Evolutionary conservation across 169 alveolate species (phyloP), one percentile per base, ranked within the genome.

Genomic region (Plasmodium gonderi): DNA sequence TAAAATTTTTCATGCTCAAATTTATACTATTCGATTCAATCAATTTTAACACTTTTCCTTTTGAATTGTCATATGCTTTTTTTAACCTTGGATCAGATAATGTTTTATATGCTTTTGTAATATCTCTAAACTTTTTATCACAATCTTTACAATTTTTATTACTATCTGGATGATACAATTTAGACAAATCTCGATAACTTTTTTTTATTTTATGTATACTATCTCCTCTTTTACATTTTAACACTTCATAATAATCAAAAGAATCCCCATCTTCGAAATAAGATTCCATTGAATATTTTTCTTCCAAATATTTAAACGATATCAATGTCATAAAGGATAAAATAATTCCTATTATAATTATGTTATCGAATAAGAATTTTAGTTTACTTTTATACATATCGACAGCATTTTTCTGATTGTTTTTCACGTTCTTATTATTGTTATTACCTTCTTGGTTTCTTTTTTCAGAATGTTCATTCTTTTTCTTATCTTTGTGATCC

Each of bases 21-120:
- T 94, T 91, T 17, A 91, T 79, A 14, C 95, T 94, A 26, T 91
- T 94, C 4, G 96, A 94, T 9, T 94, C 95, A 83, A 94, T 94
- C 44, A 91, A 54, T 26, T 94, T 94, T 45, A 94, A 65, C 3
- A 90, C 94, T 29, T 94, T 94, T 17, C 96, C 96, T 49, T 87
- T 90, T 4, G 95, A 89, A 47, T 92, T 72, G 72, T 98, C 98
- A 94, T 96, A 97, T 20, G 97, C 96, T 82, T 95, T 64, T 78
- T 98, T 95, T 75, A 95, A 94, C 90, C 97, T 97, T 77, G 94
- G 94, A 93, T 97, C 98, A 5, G 95, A 93, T 49, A 97, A 92
- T 9, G 97, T 96, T 92, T 97, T 98, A 94, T 97, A 96, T 7
- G 98, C 98, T 79, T 97, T 94, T 40, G 98, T 96, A 49, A 97